These are phyloP conservation scores for Chlamydomonas sp. DNA, from an alignment of 139 green algal species.

Conservation along the genomic window DNA sequence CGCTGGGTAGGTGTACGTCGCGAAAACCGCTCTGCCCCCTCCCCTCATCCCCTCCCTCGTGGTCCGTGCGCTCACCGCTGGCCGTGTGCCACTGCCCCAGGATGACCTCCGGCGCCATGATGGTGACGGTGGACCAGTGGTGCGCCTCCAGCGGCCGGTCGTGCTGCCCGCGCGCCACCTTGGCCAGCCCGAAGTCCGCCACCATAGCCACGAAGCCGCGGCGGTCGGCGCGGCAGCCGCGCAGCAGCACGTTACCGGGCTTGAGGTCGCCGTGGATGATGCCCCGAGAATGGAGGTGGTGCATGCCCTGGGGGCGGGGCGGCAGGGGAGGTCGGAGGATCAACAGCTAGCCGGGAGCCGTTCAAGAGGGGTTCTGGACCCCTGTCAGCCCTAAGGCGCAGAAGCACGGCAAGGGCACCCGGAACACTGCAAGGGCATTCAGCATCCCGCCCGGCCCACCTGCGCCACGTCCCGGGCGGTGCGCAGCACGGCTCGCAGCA, in stretches of 20 bases:
- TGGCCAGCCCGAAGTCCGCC: constrained; percentile 8
- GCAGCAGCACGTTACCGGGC: constrained; percentile 29
- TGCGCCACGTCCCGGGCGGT: constrained; percentile 14
- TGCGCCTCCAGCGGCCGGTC: constrained; percentile 14
- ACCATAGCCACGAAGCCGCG: constrained; percentile 1
- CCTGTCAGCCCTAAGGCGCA: too few species aligned
- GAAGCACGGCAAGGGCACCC: too few species aligned
- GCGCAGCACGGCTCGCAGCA: constrained; percentile 22
- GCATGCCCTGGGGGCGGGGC: background rate
- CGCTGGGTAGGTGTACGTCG: too few species aligned
- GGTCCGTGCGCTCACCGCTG: background rate
- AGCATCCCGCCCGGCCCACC: background rate
- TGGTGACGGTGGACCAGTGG: constrained; percentile 27
- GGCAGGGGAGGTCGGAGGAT: too few species aligned
- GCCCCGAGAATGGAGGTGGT: constrained; percentile 4
- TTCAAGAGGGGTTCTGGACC: too few species aligned
- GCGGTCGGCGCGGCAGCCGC: constrained; percentile 2
- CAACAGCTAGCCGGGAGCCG: too few species aligned
- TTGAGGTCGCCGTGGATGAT: constrained; percentile 26
- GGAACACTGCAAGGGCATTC: too few species aligned
- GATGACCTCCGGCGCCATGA: constrained; percentile 22
- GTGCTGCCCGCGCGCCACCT: background rate
- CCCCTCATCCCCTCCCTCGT: background rate
- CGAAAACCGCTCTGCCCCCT: background rate
- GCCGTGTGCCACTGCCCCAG: constrained; percentile 12